Conservation (phyloP, 2,329 filamentous ascomycete genomes). For the Pezizomycotina sp. region DNA sequence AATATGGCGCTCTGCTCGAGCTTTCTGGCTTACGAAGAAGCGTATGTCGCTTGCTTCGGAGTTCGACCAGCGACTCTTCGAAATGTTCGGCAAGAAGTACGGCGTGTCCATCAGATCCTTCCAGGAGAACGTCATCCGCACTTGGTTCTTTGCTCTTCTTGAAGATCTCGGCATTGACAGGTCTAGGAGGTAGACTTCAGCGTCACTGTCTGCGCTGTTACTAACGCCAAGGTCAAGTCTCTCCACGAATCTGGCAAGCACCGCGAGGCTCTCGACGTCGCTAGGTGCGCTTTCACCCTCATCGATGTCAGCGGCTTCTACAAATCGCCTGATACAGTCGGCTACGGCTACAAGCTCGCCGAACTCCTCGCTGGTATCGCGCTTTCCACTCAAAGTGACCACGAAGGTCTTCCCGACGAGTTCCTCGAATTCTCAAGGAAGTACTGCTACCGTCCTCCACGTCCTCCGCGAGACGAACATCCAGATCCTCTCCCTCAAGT, state of each 20-base stretch:
- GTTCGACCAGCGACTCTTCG: constrained; percentile 31
- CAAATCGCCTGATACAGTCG: constrained; percentile 29
- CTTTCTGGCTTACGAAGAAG: constrained; percentile 27
- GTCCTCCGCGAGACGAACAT: constrained; percentile 32
- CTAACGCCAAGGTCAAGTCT: constrained; percentile 26
- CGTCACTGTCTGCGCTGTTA: constrained; percentile 30
- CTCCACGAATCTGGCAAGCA: constrained; percentile 31
- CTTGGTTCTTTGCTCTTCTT: constrained; percentile 32
- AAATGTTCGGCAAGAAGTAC: constrained; percentile 29
- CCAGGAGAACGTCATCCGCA: constrained; percentile 25
- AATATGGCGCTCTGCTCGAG: constrained; percentile 31
- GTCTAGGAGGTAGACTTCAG: constrained; percentile 30
- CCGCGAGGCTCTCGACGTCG: constrained; percentile 32
- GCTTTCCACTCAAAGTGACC: constrained; percentile 26
- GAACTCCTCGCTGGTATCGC: constrained; percentile 33
- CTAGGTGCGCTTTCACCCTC: constrained; percentile 32
- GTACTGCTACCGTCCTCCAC: constrained; percentile 32
- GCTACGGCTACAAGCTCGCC: constrained; percentile 34
- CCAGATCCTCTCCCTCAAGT: constrained; percentile 32
- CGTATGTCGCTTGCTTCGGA: constrained; percentile 27
- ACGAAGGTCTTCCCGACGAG: constrained; percentile 28
- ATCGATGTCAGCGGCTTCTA: constrained; percentile 32
- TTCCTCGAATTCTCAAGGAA: constrained; percentile 30
- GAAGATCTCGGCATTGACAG: constrained; percentile 29
- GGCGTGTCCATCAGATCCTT: constrained; percentile 26